phyloP scores from a whole-genome alignment of 2,329 filamentous ascomycete species.

The Fusarium longipes region DNA sequence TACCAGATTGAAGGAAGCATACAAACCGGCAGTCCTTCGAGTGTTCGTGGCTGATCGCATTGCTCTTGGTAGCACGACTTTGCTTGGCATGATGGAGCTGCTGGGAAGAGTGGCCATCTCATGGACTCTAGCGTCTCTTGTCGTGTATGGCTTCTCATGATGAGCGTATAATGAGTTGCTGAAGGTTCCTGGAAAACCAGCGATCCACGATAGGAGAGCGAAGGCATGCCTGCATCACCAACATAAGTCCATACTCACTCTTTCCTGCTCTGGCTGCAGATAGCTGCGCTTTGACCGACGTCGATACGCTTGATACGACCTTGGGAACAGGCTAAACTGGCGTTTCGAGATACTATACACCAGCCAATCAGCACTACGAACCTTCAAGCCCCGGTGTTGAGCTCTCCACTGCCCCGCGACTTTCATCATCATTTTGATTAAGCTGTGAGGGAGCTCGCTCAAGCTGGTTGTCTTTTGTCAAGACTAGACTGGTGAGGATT shows the following conservation, averaged over 20 bases:
- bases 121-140: conserved; percentile 47
- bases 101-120: conserved; percentile 49
- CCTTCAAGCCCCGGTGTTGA: not conserved
- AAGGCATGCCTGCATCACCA: not conserved
- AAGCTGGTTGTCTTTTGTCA: conserved; percentile 1
- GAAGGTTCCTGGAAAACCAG: not conserved
- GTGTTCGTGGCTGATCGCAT: conserved; percentile 59
- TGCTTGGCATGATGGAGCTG: conserved; percentile 48
- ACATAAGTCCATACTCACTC: not conserved
- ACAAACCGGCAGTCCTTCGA: conserved; percentile 54
- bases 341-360: conserved; percentile 1
- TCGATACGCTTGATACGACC: conserved; percentile 4
- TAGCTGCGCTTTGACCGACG: not conserved
- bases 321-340: conserved; percentile 25
- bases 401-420: conserved; percentile 39
- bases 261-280: not conserved
- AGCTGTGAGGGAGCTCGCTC: conserved; percentile 6
- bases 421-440: conserved; percentile 18
- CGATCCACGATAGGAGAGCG: not conserved
- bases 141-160: conserved; percentile 28
- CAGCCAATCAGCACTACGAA: conserved; percentile 28
- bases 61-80: conserved; percentile 51
- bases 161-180: not conserved
- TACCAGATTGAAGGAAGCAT: conserved; percentile 45
- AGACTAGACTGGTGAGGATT: not conserved